Evolutionary conservation across 169 alveolate genomes (phyloP), one percentile per base, ranked within the genome.

Genomic region (Amoebophrya sp.): DNA sequence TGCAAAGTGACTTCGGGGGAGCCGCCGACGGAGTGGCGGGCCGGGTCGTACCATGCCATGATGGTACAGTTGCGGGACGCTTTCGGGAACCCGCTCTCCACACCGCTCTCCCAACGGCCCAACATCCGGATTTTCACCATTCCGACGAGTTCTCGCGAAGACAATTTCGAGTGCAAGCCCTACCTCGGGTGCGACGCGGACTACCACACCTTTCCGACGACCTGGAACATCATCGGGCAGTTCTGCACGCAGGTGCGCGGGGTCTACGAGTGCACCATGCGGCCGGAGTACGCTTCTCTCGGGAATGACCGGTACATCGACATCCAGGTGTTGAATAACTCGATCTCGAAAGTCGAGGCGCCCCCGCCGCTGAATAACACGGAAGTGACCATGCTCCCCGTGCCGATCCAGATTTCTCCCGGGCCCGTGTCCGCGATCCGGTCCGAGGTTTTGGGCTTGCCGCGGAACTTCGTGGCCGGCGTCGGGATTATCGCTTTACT

Each of bases 1-100:
- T 47, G 66, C 18, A 47, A 47, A 18, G 18, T 47, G 29, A 18
- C 18, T 7, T 47, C 66, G 7, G 66, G 66, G 18, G 29, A 47
- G 39, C 91, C 91, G 91, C 91, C 91, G 91, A 89, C 77, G 7
- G 39, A 40, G 33, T 40, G n/a, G 25, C 91, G 38, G 54, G 91
- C 91, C 7, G 91, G 91, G 38, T 40, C 41, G 77, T 89, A 35
- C 25, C 2, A 25, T 23, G 41, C 18, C 77, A 54, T 89, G 77
- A 89, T 14, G 91, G 12, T 89, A 53, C 91, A 89, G 77, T 35
- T 89, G 3, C 40, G 91, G 39, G 91, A 89, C 41, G 77, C 91
- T 29, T 89, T 23, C 91, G 91, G 91, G 35, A 89, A 89, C 77
- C n/a, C 41, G 18, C 66, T 47, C 18, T 47, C 66, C 29, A 47